Conservation (phyloP, 1,284 basidiomycete genomes). For the Trichosporon sp. region DNA sequence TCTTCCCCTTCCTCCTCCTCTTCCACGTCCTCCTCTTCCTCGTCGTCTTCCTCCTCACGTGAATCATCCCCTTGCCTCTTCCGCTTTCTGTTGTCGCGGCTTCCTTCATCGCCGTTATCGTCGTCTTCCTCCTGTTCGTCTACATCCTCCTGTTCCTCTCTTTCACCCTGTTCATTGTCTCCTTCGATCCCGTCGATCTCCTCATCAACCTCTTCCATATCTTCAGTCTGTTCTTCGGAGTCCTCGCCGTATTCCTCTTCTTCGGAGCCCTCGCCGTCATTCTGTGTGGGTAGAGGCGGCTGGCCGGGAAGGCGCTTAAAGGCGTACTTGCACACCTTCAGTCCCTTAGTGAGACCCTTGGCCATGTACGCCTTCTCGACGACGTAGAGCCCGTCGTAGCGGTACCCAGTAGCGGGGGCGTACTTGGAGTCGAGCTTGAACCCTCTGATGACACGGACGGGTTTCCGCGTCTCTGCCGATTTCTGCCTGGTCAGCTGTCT, state of each 20-base stretch:
- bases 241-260: neutral
- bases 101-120: neutral
- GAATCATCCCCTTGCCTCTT: neutral
- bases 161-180: neutral
- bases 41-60: neutral
- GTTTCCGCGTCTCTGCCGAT: constrained; percentile 44
- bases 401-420: constrained; percentile 41
- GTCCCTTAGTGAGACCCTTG: constrained; percentile 34
- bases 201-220: neutral
- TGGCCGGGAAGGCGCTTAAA: constrained; percentile 37
- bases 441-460: constrained; percentile 51
- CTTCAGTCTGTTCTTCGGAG: neutral
- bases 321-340: constrained; percentile 40
- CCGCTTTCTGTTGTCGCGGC: neutral
- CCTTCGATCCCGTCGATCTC: neutral
- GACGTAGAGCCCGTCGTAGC: constrained; percentile 51
- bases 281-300: constrained; percentile 19
- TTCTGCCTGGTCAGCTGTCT: neutral
- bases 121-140: constrained; percentile 4
- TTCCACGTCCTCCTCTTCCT: neutral
- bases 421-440: constrained; percentile 46
- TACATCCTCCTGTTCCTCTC: neutral
- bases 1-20: neutral
- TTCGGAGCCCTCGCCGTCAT: constrained; percentile 7
- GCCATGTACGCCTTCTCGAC: constrained; percentile 45